Base-by-base conservation (phyloP, 345 rosid genomes). In the Raphanus raphanistrum region DNA sequence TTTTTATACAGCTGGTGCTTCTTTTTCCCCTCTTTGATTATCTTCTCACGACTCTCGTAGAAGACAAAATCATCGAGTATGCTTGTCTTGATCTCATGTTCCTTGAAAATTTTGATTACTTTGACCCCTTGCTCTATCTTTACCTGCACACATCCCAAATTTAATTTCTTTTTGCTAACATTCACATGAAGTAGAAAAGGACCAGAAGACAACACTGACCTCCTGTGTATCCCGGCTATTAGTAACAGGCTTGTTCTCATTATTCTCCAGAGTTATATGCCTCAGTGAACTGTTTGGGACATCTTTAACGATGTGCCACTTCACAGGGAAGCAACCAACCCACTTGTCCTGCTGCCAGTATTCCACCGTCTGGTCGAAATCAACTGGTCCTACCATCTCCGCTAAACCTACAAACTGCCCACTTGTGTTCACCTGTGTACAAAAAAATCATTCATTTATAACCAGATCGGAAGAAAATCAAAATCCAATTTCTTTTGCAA, bases 281-380 rank as follows among this genome's bases (percentile, higher is more conserved):
- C 89, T 87, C 84, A 92, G 71, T 2, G 76, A 86, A 75, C 84
- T 79, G 72, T 90, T 92, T 6, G 93, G 91, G 32, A 92, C 83
- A 81, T 92, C 93, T 89, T 90, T 90, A 43, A 90, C 66, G 55
- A 92, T 84, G 74, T 90, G 97, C 95, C 93, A 92, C 81, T 90
- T 92, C n/a, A 92, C 85, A 72, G 93, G 88, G 81, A 92, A 90
- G 81, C 90, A 90, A 63, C 93, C 97, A 63, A 79, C 71, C 93
- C 93, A 90, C 81, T 90, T 92, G 81, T 92, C 92, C 50, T 90
- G 97, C 64, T 92, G 96, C 96, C 93, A 92, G 57, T 90, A 87
- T 29, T 87, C 96, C 35, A 92, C 82, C 35, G 87, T 90, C 82
- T 43, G 85, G 76, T 87, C 79, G 57, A 86, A 92, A 80, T 92